These are phyloP conservation scores for Kwoniella pini DNA, from an alignment of 768 basidiomycete species.

Conservation along the genomic window DNA sequence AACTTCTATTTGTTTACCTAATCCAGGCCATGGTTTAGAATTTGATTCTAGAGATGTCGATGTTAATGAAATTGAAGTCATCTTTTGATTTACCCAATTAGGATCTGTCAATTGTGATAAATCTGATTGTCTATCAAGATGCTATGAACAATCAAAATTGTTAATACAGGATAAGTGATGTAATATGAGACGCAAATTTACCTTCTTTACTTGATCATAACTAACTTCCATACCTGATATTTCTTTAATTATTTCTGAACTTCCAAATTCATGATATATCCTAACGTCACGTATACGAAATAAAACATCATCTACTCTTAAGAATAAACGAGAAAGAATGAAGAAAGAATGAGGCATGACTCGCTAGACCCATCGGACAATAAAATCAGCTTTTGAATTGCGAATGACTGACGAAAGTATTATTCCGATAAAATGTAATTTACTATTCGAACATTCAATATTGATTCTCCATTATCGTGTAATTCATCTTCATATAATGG, in stretches of 20 bases:
- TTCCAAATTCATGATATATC: conserved; percentile 77
- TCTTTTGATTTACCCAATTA: conserved; percentile 64
- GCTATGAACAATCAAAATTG: conserved; percentile 23
- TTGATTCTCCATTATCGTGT: conserved; percentile 92
- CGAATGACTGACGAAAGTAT: too few relatives aligned
- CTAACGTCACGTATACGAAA: conserved; percentile 88
- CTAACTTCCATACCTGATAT: conserved; percentile 86
- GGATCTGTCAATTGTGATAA: conserved; percentile 84
- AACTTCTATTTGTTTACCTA: conserved; percentile 69
- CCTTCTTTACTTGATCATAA: conserved; percentile 76
- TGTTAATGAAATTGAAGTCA: conserved; percentile 42
- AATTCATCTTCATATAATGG: conserved; percentile 94
- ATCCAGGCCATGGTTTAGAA: conserved; percentile 79
- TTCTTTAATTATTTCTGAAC: conserved; percentile 68
- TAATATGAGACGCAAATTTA: too few relatives aligned
- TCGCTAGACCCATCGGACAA: conserved; percentile 60
- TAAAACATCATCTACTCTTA: conserved; percentile 91
- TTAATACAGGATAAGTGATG: background rate
- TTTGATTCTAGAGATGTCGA: conserved; percentile 62
- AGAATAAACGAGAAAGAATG: conserved; percentile 82
- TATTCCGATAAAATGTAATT: too few relatives aligned
- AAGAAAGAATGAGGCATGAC: conserved; percentile 97
- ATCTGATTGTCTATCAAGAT: conserved; percentile 60
- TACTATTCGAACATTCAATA: conserved; percentile 81
- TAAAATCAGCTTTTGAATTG: conserved; percentile 38